Conservation (phyloP, 768 basidiomycete genomes). For the Gymnopilus dilepis region DNA sequence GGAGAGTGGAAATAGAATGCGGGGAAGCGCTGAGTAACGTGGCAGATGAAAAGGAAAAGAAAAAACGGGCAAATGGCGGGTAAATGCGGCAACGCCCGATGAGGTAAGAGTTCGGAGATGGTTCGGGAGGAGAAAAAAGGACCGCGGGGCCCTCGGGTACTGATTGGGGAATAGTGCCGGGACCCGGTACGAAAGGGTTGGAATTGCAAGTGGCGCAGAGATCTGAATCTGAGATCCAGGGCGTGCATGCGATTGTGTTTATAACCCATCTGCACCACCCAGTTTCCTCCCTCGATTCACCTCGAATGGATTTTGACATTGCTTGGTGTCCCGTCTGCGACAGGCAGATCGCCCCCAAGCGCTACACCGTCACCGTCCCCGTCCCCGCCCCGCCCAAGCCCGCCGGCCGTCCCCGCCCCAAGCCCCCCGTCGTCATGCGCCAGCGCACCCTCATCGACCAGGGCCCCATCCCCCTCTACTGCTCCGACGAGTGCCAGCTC, state of each 20-base stretch:
- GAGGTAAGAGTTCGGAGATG: conserved; percentile 11
- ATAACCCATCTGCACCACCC: conserved; percentile 31
- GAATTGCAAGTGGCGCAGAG: conserved; percentile 20
- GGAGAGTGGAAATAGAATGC: conserved; percentile 3
- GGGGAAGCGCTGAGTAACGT: conserved; percentile 8
- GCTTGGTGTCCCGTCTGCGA: conserved; percentile 85
- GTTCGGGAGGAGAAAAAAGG: conserved; percentile 14
- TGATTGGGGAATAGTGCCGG: conserved; percentile 29
- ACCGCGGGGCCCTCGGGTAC: conserved; percentile 26
- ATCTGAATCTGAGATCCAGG: conserved; percentile 17
- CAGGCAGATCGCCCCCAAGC: conserved; percentile 81
- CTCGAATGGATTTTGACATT: conserved; percentile 60
- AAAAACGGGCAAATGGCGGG: conserved; percentile 11
- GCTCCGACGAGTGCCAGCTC: conserved; percentile 77
- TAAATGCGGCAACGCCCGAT: neutral
- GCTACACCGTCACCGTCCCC: conserved; percentile 54
- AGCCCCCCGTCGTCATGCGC: conserved; percentile 45
- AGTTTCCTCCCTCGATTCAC: conserved; percentile 19
- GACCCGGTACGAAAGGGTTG: conserved; percentile 31
- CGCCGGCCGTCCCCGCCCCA: conserved; percentile 65
- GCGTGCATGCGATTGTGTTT: conserved; percentile 20
- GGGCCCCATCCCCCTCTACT: conserved; percentile 81
- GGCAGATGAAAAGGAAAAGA: neutral
- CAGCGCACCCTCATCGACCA: conserved; percentile 79
- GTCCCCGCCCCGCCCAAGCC: conserved; percentile 49